Evolutionary conservation across 2,329 filamentous ascomycete genomes (phyloP), one percentile per base, ranked within the genome.

Genomic region (Calonectria henricotiae): DNA sequence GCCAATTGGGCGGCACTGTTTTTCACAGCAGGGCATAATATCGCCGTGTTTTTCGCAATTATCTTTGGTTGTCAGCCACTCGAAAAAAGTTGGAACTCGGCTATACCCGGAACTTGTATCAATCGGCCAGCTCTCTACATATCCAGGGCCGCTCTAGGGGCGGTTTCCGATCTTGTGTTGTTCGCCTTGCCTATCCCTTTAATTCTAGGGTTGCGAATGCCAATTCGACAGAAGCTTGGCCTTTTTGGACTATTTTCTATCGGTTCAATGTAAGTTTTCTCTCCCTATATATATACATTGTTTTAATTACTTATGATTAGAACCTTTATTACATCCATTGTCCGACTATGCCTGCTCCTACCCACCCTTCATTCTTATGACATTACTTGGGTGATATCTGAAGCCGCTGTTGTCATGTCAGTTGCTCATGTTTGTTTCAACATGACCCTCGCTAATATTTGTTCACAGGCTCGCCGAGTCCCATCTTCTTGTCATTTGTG

Each of bases 91-190:
- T 83, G 79, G 75, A 77, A 82, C 25, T 17, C 44, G 2, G 62
- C 67, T 8, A 68, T 74, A 47, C 61, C 76, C 27, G 74, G 83
- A 64, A 77, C 49, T 25, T 87, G 86, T 71, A 80, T 88, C 61
- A 77, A 84, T 60, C 82, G 83, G 32, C 82, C 84, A 15, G 76
- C 83, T 1, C 82, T 87, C 43, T 87, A 87, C 75, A 81, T 87
- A 32, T 79, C 82, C 39, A 85, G 85, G 44, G 84, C 85, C 0
- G 82, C 80, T 3, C 77, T 85, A 12, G 86, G 86, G 68, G 84
- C 86, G 51, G 62, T 83, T 20, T 85, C 85, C 3, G 85, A 87
- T 73, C 54, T 87, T 4, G 70, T 86, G 25, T 81, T 86, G 17
- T 83, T 85, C 62, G 71, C 80, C 1, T 75, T 87, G 6, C 86